Evolutionary conservation across 176 grass and related monocot species (phyloP), one percentile per base, ranked within the genome.

Genomic region (Cenchrus purpureus): DNA sequence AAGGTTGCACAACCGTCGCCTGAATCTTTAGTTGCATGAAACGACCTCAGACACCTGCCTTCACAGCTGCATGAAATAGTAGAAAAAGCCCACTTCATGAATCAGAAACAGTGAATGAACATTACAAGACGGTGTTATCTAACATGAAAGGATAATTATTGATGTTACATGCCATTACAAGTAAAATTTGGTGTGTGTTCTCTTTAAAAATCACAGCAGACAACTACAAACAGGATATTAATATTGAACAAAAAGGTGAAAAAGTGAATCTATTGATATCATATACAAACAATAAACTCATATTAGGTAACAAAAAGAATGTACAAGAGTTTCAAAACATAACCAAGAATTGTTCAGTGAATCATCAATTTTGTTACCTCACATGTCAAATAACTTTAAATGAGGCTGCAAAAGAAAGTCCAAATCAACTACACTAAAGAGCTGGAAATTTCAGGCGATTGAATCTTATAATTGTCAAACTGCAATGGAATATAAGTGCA

Each of bases 41-140:
- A 95, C 15, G 90, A 95, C 48, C 93, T 87, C 59, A 95, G 73
- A 59, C 93, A 95, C 48, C 61, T 79, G 28, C 93, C 93, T 74
- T 92, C 93, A 78, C 93, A 95, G 73, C 90, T 95, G 93, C 76
- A 88, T 42, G 40, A 42, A 43, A 53, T 29, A 53, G 17, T 37
- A 71, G 52, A 55, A 69, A 42, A 90, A 48, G 20, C 12, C 3
- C 42, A 71, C 12, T 15, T 75, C 32, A 70, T 2, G 0, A 88
- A 82, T 82, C 10, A 85, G 49, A 44, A 53, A 58, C 48, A 11
- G 73, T 64, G 25, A 20, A 83, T 56, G 7, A 46, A 74, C 69
- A 86, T 13, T 25, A 32, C 54, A 81, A 76, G 20, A 58, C 10
- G 12, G 12, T 29, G 8, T 71, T 64, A 15, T 71, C 59, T 50